Conservation (phyloP, 169 alveolate species). For the Babesia caballi region DNA sequence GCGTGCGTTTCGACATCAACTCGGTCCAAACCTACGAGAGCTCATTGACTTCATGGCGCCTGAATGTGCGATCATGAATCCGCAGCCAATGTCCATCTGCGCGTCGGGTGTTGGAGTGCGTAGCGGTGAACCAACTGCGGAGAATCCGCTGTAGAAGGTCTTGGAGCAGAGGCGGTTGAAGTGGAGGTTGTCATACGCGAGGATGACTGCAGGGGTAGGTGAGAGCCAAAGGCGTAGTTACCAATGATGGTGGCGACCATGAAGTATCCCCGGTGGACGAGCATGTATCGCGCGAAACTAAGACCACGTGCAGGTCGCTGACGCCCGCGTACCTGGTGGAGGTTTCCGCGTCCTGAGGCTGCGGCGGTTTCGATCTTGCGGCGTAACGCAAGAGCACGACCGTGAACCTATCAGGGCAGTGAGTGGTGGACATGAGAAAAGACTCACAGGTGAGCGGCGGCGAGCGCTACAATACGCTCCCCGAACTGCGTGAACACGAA, state of each 20-base stretch:
- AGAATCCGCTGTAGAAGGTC: constrained; percentile 51
- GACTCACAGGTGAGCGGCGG: constrained; percentile 6
- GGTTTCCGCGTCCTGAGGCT: background rate
- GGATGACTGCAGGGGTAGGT: constrained; percentile 22
- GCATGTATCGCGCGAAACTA: too few species aligned
- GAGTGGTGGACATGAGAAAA: too few species aligned
- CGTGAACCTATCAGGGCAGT: background rate
- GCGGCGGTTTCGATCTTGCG: too few species aligned
- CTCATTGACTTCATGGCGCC: constrained; percentile 44
- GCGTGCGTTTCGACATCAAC: background rate
- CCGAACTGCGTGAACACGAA: constrained; percentile 6
- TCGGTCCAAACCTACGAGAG: constrained; percentile 8
- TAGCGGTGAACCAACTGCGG: constrained; percentile 3
- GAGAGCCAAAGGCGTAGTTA: background rate
- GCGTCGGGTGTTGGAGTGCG: background rate
- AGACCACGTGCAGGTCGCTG: too few species aligned
- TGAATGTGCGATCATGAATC: constrained; percentile 44
- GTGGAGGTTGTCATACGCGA: constrained; percentile 43
- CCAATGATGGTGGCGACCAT: constrained; percentile 29
- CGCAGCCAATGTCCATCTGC: constrained; percentile 60
- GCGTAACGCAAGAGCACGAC: too few species aligned
- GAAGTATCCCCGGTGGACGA: background rate
- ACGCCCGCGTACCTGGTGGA: background rate
- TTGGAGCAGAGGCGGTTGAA: constrained; percentile 41
- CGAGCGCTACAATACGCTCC: background rate